phyloP scores from a whole-genome alignment of 2,329 filamentous ascomycete species.

The Fusarium foetens region DNA sequence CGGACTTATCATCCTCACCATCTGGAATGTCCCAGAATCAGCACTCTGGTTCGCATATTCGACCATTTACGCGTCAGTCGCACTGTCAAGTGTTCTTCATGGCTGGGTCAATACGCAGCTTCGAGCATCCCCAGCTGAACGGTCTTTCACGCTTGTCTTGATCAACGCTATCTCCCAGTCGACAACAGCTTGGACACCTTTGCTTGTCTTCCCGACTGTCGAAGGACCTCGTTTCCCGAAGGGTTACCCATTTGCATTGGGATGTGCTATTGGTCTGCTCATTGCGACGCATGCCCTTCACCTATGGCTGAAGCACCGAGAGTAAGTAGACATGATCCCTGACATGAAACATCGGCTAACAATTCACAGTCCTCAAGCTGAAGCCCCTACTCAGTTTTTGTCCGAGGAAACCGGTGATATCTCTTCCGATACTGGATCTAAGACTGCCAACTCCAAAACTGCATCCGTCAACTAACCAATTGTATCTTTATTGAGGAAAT shows the following conservation, averaged over 20 bases:
- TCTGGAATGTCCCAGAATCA: constrained; percentile 65
- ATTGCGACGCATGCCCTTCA: constrained; percentile 41
- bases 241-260: constrained; percentile 53
- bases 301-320: constrained; percentile 34
- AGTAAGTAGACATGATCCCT: constrained; percentile 5
- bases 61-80: constrained; percentile 59
- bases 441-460: not conserved
- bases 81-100: constrained; percentile 65
- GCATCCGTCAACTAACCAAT: not conserved
- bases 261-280: constrained; percentile 48
- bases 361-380: not conserved
- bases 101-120: constrained; percentile 66
- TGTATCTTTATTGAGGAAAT: accelerated
- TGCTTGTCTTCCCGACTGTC: constrained; percentile 61
- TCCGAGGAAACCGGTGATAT: not conserved
- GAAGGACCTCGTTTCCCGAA: constrained; percentile 56
- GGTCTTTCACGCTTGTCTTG: constrained; percentile 61
- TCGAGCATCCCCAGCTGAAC: constrained; percentile 56
- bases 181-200: constrained; percentile 65
- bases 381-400: not conserved
- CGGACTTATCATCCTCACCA: constrained; percentile 62
- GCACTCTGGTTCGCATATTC: constrained; percentile 49
- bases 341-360: not conserved
- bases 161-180: constrained; percentile 65
- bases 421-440: not conserved